Conservation (phyloP, 352 stramenopile genomes). For the Phytophthora pluvialis region DNA sequence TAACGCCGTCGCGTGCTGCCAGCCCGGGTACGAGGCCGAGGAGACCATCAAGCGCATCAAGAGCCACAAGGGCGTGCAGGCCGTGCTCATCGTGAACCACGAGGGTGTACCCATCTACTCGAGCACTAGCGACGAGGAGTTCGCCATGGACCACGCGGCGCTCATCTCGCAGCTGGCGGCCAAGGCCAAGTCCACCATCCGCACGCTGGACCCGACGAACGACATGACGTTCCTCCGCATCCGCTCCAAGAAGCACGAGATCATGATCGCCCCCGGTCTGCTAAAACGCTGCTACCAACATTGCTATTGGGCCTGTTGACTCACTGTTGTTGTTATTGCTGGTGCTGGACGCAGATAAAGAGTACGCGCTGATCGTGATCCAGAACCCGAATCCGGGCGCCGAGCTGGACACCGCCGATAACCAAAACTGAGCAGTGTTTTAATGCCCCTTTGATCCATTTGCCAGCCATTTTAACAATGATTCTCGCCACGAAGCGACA, state of each 20-base stretch:
- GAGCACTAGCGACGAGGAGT: constrained; percentile 91
- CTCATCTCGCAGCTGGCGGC: constrained; percentile 90
- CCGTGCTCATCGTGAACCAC: constrained; percentile 94
- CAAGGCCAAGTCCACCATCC: constrained; percentile 92
- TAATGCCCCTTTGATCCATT: too few relatives aligned
- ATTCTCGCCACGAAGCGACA: too few relatives aligned
- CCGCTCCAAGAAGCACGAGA: constrained; percentile 94
- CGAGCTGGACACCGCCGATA: constrained; percentile 42
- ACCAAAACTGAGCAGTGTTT: constrained; percentile 7
- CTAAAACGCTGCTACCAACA: constrained; percentile 2
- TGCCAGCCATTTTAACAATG: too few relatives aligned
- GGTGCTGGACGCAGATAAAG: constrained; percentile 71
- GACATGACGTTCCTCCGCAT: constrained; percentile 95
- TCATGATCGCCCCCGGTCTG: constrained; percentile 90
- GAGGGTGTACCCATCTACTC: constrained; percentile 93
- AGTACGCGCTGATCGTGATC: constrained; percentile 94
- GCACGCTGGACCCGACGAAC: constrained; percentile 91
- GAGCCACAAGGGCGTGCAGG: constrained; percentile 94
- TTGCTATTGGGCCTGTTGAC: background rate
- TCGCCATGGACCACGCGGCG: constrained; percentile 85
- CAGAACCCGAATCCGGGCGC: constrained; percentile 86
- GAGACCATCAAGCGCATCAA: constrained; percentile 95
- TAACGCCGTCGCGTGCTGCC: background rate
- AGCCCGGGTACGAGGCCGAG: constrained; percentile 92
- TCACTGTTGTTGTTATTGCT: background rate